Base-by-base conservation (phyloP, 352 stramenopile genomes). In the Globisporangium radiosum region DNA sequence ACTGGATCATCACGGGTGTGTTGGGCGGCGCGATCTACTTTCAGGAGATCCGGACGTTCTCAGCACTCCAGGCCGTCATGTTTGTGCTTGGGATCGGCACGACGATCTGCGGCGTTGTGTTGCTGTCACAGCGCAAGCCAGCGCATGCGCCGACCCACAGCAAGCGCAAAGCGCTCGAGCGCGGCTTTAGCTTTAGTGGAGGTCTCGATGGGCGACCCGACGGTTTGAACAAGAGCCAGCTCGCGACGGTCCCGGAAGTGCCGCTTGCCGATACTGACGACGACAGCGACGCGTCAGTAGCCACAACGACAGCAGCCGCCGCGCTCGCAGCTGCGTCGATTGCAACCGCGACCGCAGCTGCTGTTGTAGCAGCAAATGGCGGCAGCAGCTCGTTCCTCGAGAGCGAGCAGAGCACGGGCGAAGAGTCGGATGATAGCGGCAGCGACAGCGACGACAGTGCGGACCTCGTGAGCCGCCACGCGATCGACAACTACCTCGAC, bases 11-110 rank as follows among this genome's bases (percentile, higher is more conserved):
- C 57, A 94, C 74, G 17, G 84, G 85, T 9, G 85, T 97, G 38
- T 70, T 96, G 0, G 90, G 91, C 10, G 91, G 90, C 1, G 77
- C 89, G 37, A 85, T 97, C 37, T 97, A 97, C 70, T 97, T 97
- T 65, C 77, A 96, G 54, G 91, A 97, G 63, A 91, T 91, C 56
- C 78, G 79, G 38, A 72, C 73, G 5, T 90, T 96, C 56, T 86
- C 81, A 4, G 67, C 81, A 19, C 56, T 85, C 19, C 85, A 96
- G 50, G 78, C 78, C 8, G 68, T 72, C 47, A 90, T 92, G 76
- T 96, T 96, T 60, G 76, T 92, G n/a, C 38, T 94, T 1, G 87
- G 87, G 42, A 94, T 91, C 52, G 62, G 71, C 13, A 77, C 82
- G 7, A 95, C 85, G 14, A 92, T 96, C 62, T 80, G 84, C 17